phyloP scores from a whole-genome alignment of 1,284 basidiomycete genomes.

The Sporisorium reilianum region DNA sequence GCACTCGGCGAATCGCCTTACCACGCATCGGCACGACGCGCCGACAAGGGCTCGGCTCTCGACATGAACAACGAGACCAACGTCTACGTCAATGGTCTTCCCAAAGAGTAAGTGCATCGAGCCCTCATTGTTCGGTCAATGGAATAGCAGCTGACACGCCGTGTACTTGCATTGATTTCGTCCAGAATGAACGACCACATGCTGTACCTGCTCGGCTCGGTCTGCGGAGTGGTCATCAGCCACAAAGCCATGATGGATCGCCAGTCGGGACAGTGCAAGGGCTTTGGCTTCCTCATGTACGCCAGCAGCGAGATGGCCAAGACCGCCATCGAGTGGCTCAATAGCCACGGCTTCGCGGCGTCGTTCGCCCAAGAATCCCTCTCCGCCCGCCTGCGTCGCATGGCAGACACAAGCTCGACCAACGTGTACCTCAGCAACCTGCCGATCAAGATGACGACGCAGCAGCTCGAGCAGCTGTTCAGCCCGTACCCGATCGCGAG shows the following conservation, averaged over 20 bases:
- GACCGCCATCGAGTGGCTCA: constrained; percentile 52
- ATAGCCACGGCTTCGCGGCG: constrained; percentile 46
- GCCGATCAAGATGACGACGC: constrained; percentile 38
- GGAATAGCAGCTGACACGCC: too few relatives aligned
- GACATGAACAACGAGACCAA: constrained; percentile 48
- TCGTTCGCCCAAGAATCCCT: constrained; percentile 63
- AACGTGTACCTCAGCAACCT: constrained; percentile 64
- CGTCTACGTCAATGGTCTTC: constrained; percentile 59
- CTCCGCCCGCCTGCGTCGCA: constrained; percentile 51
- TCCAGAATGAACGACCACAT: constrained; percentile 55
- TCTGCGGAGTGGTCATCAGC: constrained; percentile 60
- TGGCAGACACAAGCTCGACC: constrained; percentile 53
- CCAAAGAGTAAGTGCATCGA: constrained; percentile 46
- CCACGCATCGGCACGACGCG: background rate
- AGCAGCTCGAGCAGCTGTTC: constrained; percentile 63
- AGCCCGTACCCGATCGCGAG: constrained; percentile 55
- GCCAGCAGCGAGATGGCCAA: constrained; percentile 52
- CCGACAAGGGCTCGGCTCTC: constrained; percentile 7
- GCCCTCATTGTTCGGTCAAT: background rate
- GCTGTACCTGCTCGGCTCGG: constrained; percentile 51
- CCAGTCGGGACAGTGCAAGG: constrained; percentile 62
- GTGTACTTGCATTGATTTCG: too few relatives aligned
- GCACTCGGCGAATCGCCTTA: constrained; percentile 5
- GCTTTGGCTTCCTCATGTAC: constrained; percentile 64
- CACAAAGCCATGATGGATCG: constrained; percentile 65